Evolutionary conservation across 2,329 filamentous ascomycete species (phyloP), one percentile per base, ranked within the genome.

Genomic region (Juglanconis oblonga): DNA sequence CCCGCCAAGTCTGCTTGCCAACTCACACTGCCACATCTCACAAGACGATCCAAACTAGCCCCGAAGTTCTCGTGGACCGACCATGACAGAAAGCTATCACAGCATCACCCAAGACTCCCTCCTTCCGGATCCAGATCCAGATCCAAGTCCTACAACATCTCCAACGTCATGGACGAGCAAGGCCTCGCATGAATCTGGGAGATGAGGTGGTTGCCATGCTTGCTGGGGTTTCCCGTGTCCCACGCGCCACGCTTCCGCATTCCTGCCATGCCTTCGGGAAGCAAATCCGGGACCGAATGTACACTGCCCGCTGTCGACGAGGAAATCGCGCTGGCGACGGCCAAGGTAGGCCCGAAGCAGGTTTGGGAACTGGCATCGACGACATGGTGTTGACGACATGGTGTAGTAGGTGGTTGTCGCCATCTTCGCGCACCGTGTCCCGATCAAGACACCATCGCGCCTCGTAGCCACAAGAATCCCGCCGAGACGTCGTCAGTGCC

Each of bases 161-260:
- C n/a, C 38, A 51, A 29, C 44, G 45, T 51, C 52, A 56, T 44
- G 10, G 6, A 42, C 11, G 49, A 47, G 6, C 24, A 52, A 36
- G 38, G 33, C 47, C 52, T 35, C 57, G 57, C 57, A 62, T 62
- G 57, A 57, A 56, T 50, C 7, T 52, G 42, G 52, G 57, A 61
- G 56, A 62, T 59, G 52, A 58, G 57, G 54, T 55, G 58, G 54
- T 48, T 42, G 50, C 57, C 32, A 17, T 14, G 13, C n/a, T 55
- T 57, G n/a, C 53, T 17, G 40, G 52, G 58, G 31, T 31, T 31
- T 24, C 32, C 38, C 33, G 14, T 31, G 29, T 33, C 42, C 53
- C 48, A 56, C 50, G 42, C 47, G 58, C 58, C 53, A 56, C 33
- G 53, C 29, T 56, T 51, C 40, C 58, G 58, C 17, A 55, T 55